Percentiles rank a stretch among this genome's conserved stretches.
Conservation (phyloP, 371 early-diverging fungal species). For the Rhizopus stolonifer region DNA sequence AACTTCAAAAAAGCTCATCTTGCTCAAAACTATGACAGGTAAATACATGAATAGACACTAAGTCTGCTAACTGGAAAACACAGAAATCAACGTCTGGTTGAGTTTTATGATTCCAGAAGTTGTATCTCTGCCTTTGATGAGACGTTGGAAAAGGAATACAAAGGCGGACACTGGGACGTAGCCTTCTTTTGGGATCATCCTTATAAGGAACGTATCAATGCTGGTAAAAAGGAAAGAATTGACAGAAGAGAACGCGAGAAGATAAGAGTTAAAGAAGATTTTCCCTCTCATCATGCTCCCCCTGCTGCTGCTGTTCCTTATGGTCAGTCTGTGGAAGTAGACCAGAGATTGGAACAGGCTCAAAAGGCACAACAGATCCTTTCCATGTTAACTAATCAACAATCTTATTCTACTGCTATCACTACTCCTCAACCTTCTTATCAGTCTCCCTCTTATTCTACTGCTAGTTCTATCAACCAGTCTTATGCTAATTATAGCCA, state of each 20-base stretch:
- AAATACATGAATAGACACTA: background rate
- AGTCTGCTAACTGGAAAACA: no score
- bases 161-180: conserved; percentile 48
- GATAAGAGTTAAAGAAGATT: background rate
- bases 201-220: conserved; percentile 33
- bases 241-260: conserved; percentile 6
- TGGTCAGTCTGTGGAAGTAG: conserved; percentile 1
- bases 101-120: conserved; percentile 56
- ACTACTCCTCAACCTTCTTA: background rate
- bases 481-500: no score
- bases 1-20: conserved; percentile 28
- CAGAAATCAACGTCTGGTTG: conserved; percentile 48
- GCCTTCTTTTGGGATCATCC: conserved; percentile 57
- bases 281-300: background rate
- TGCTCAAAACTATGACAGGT: conserved; percentile 17
- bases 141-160: conserved; percentile 33
- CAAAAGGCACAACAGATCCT: conserved; percentile 32
- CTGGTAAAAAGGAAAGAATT: conserved; percentile 13
- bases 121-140: conserved; percentile 43
- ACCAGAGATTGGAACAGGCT: conserved; percentile 28
- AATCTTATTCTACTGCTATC: background rate
- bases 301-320: conserved; percentile 5
- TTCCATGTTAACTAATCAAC: conserved; percentile 17
- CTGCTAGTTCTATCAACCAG: background rate
- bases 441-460: background rate